Evolutionary conservation across 2,329 filamentous ascomycete species (phyloP).

Genomic region (Epichloe baconii): DNA sequence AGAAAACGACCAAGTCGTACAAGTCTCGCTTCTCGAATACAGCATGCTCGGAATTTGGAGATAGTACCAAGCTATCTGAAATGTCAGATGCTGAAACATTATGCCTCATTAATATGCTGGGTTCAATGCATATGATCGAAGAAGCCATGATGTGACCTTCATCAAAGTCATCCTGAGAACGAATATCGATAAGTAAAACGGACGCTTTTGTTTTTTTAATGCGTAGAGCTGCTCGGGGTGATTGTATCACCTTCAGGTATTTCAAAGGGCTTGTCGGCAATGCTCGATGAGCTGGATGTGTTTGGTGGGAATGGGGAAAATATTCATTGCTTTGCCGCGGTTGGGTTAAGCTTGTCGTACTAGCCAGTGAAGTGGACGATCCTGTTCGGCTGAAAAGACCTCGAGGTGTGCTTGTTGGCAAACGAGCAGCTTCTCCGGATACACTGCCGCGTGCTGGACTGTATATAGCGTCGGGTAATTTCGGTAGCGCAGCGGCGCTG

Average conservation of each 20-base stretch:
- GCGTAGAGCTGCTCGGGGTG: slow-evolving; percentile 55
- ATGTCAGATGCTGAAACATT: slow-evolving; percentile 51
- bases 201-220: slow-evolving; percentile 47
- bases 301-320: slow-evolving; percentile 14
- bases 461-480: slow-evolving; percentile 62
- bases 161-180: slow-evolving; percentile 68
- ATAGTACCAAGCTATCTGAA: slow-evolving; percentile 55
- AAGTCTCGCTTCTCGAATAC: slow-evolving; percentile 60
- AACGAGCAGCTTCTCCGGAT: slow-evolving; percentile 49
- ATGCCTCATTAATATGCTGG: slow-evolving; percentile 55
- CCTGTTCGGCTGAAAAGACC: slow-evolving; percentile 49
- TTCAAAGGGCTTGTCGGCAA: slow-evolving; percentile 29
- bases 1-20: slow-evolving; percentile 82
- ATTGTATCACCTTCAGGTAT: slow-evolving; percentile 45
- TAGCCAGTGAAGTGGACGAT: slow-evolving; percentile 30
- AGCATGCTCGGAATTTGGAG: slow-evolving; percentile 58
- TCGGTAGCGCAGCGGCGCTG: slow-evolving; percentile 46
- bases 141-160: slow-evolving; percentile 78
- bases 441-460: slow-evolving; percentile 63
- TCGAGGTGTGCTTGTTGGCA: slow-evolving; percentile 51
- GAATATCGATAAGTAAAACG: slow-evolving; percentile 76
- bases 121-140: slow-evolving; percentile 81
- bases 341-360: slow-evolving; percentile 15
- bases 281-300: slow-evolving; percentile 14
- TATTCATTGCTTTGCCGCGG: slow-evolving; percentile 20